Evolutionary conservation across 1,139 yeast genomes (phyloP).

Genomic region (Scheffersomyces illinoinensis): DNA sequence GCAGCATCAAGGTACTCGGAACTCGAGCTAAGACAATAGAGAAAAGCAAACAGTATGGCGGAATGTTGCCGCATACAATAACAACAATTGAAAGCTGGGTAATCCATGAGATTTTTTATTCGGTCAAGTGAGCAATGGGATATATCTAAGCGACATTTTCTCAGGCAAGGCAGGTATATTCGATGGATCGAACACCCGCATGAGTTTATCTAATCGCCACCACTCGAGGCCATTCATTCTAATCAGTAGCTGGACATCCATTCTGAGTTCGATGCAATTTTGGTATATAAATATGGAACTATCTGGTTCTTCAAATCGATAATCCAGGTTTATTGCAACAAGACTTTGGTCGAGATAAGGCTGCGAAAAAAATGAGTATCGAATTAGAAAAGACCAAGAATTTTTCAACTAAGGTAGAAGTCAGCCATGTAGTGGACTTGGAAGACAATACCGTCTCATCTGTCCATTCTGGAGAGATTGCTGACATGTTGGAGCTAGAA

Average conservation of each 20-base stretch:
- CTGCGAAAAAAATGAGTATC: background rate
- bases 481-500: conserved; percentile 1
- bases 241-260: background rate
- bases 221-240: background rate
- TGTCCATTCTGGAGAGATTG: background rate
- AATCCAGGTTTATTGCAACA: too few species aligned
- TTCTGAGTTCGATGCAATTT: background rate
- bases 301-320: background rate
- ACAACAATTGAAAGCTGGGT: background rate
- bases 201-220: background rate
- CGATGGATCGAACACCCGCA: background rate
- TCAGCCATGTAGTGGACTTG: background rate
- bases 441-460: background rate
- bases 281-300: too few species aligned
- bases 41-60: background rate
- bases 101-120: background rate
- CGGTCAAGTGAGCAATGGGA: background rate
- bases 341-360: background rate
- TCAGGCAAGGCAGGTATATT: background rate
- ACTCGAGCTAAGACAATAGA: background rate
- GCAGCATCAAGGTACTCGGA: background rate
- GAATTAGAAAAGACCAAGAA: background rate
- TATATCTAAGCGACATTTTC: background rate
- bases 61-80: background rate
- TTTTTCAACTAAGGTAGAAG: background rate